Evolutionary conservation across 1,284 basidiomycete genomes (phyloP), one percentile per base, ranked within the genome.

Genomic region (Lignosus rhinocerotis): DNA sequence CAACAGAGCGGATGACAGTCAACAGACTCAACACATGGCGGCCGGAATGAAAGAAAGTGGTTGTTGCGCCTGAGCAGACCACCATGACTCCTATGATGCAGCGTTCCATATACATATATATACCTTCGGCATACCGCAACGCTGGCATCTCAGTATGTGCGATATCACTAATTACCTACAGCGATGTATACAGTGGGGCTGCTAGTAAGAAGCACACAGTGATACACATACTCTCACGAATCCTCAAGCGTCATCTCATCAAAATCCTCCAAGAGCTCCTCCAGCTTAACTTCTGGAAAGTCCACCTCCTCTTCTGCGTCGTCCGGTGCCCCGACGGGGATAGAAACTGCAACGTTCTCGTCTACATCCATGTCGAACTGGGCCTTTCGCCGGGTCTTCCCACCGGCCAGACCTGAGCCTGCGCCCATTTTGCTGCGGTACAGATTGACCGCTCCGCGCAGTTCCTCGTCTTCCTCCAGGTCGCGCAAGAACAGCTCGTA

Each of bases 401-500:
- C 79, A 55, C 79, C 79, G 39, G 79, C 76, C 55, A 79, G 69
- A 32, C 79, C 76, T 39, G 78, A 73, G 39, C 80, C 79, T 36
- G 75, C 67, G 56, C 75, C 72, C 76, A 83, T 83, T 67, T 68
- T 73, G 72, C 79, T 78, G 76, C 90, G 92, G 79, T 96, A 99
- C 56, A 99, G 69, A 75, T 98, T 97, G 69, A 99, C 89, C 16
- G 86, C 87, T 16, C 84, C 82, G 52, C 96, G 85, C 81, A 98
- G 80, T 80, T 98, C 96, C 51, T 92, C 89, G 76, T 99, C 96
- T 75, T 99, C 96, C 75, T 98, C 96, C 57, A 99, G 76, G 69
- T 98, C 96, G 52, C 93, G 84, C 75, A 99, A 78, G 86, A 99
- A 99, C 62, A 94, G 68, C 78, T 98, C 96, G 73, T 98, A 99